Base-by-base conservation (phyloP, 345 rosid species). In the Viola odorata region DNA sequence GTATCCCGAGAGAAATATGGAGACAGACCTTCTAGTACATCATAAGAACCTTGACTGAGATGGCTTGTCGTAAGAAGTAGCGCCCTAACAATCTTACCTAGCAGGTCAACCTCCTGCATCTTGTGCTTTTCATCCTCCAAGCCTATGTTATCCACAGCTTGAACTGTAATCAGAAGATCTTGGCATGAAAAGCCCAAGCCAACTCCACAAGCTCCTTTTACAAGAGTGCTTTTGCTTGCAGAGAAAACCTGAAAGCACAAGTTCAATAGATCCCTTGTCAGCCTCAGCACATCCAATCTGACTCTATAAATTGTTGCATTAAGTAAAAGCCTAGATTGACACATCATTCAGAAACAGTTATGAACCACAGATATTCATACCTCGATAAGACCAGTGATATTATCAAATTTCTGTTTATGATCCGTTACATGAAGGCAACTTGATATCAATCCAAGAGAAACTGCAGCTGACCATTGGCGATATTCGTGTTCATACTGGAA, bases 391-490 rank as follows among this genome's bases (percentile, higher is more conserved):
- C 84, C 89, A 59, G 64, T 73, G 63, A 85, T 84, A 67, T 77
- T 89, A 65, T 78, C 83, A 77, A 84, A 77, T 67, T 87, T 91
- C 77, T 80, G 92, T 75, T 80, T 81, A 64, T 85, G 88, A 73
- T 92, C 91, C 41, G 98, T 92, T 51, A 80, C 85, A 60, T 92
- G 92, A 38, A 89, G 69, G 69, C 89, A 77, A 48, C 82, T 81
- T 36, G 95, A 77, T 63, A 89, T 78, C 75, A 87, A 75, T 72
- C 98, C 98, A 79, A 92, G 91, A 75, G 98, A 84, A 64, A 92
- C 77, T 66, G 88, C 91, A 64, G 98, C 92, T 41, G 96, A 80
- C 98, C 96, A 92, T 66, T 92, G 96, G 73, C 94, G 86, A 69
- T 89, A 81, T 69, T 92, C 96, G 73, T 87, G 96, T 60, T 89